Conservation (phyloP, 2,329 filamentous ascomycete genomes). For the Paradendryphiella salina region DNA sequence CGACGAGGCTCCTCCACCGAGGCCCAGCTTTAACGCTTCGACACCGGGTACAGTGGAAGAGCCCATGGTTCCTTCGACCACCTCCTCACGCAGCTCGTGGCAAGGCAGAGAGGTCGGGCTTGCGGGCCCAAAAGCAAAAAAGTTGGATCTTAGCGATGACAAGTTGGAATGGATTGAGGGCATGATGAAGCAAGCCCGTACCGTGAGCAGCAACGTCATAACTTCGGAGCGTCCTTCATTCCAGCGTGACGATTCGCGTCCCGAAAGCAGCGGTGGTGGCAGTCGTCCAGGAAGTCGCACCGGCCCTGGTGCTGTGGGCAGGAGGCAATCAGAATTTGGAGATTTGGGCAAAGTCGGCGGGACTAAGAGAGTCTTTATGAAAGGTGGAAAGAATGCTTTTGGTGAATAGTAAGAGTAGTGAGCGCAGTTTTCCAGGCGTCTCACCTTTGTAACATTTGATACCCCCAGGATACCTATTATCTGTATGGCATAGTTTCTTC, state of each 20-base stretch:
- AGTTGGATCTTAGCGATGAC: conserved; percentile 67
- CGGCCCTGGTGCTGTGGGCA: conserved; percentile 20
- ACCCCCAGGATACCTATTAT: conserved; percentile 7
- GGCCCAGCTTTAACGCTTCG: conserved; percentile 31
- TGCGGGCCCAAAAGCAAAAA: conserved; percentile 68
- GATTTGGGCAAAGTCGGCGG: conserved; percentile 72
- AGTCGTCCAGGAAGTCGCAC: conserved; percentile 32
- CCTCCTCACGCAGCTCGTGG: conserved; percentile 42
- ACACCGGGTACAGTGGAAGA: conserved; percentile 36
- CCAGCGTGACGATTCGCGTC: conserved; percentile 21
- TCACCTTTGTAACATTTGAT: conserved; percentile 9
- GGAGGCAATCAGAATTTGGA: conserved; percentile 57
- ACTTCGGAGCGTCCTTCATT: conserved; percentile 22
- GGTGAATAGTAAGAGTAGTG: conserved; percentile 8
- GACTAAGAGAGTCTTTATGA: conserved; percentile 71
- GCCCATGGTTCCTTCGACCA: conserved; percentile 31
- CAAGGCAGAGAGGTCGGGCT: conserved; percentile 61
- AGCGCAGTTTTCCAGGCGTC: neutral
- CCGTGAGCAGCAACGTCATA: conserved; percentile 63
- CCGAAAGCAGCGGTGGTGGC: conserved; percentile 35
- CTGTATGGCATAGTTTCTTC: neutral
- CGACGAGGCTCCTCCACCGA: conserved; percentile 30
- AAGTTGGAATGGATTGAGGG: conserved; percentile 80
- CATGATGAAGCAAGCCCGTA: conserved; percentile 77
- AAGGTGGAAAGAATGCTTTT: conserved; percentile 26